Percentiles rank a stretch among this genome's conserved stretches.
Conservation (phyloP, 108 stramenopile species). For the Parietichytrium sp. region DNA sequence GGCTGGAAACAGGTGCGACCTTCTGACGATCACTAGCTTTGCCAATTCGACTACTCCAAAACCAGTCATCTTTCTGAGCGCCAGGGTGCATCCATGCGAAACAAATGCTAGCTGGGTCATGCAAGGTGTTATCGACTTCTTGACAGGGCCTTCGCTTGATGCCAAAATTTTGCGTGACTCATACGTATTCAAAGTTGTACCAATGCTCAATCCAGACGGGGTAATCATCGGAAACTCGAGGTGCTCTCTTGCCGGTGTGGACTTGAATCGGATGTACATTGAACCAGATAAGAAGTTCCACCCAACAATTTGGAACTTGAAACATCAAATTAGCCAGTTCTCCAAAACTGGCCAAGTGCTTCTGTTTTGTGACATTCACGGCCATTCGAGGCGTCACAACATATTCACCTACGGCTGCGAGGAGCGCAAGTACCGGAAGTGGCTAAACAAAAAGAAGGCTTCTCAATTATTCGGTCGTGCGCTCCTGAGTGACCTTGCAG, state of each 20-base stretch:
- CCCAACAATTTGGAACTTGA: constrained; percentile 52
- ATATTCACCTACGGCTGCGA: constrained; percentile 58
- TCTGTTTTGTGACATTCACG: constrained; percentile 61
- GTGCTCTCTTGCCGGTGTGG: constrained; percentile 57
- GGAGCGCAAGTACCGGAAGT: too few species aligned
- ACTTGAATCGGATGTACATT: constrained; percentile 60
- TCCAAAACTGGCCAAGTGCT: constrained; percentile 38
- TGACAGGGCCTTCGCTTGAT: constrained; percentile 44
- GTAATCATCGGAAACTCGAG: constrained; percentile 66
- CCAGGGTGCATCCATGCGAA: constrained; percentile 65
- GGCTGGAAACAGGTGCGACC: constrained; percentile 61
- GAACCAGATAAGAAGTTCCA: constrained; percentile 45
- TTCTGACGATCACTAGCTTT: constrained; percentile 63
- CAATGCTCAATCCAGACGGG: constrained; percentile 69
- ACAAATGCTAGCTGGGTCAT: constrained; percentile 63
- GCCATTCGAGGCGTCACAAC: constrained; percentile 58
- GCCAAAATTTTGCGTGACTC: constrained; percentile 49
- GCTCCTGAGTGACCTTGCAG: too few species aligned
- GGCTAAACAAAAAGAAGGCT: too few species aligned
- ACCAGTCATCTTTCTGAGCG: constrained; percentile 35
- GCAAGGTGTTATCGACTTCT: constrained; percentile 61
- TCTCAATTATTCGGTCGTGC: too few species aligned
- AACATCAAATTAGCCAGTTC: constrained; percentile 46
- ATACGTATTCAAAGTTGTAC: constrained; percentile 62
- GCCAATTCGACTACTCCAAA: too few species aligned